phyloP scores from a whole-genome alignment of 345 rosid species.

The Salix purpurea region DNA sequence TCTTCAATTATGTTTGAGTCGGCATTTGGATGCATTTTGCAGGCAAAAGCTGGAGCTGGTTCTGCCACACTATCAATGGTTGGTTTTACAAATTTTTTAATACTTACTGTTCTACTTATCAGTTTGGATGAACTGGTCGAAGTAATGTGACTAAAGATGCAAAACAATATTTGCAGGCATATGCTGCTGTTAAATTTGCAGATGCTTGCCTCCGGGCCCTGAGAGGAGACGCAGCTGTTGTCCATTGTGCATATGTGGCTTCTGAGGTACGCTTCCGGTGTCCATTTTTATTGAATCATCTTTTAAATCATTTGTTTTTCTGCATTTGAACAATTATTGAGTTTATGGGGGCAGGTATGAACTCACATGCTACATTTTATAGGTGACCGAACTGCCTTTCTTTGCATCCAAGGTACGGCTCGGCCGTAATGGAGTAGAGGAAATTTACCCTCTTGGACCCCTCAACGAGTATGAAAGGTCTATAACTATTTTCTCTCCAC shows the following conservation, averaged over 20 bases:
- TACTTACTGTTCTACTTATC: neutral
- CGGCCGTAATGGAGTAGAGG: slow-evolving; percentile 72
- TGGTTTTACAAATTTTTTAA: slow-evolving; percentile 4
- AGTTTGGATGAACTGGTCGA: neutral
- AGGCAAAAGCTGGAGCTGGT: slow-evolving; percentile 99
- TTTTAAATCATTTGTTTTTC: neutral
- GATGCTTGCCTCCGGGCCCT: slow-evolving; percentile 82
- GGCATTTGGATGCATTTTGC: slow-evolving; percentile 17
- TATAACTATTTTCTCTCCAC: neutral
- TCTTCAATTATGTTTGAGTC: neutral
- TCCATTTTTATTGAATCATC: neutral
- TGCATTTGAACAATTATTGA: neutral
- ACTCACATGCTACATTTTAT: neutral
- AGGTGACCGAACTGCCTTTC: slow-evolving; percentile 98
- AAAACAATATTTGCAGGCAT: slow-evolving; percentile 54
- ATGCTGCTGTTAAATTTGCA: slow-evolving; percentile 96
- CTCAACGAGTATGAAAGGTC: slow-evolving; percentile 84
- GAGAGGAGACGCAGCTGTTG: slow-evolving; percentile 71
- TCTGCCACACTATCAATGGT: slow-evolving; percentile 98
- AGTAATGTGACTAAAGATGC: neutral
- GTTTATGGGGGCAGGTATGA: neutral
- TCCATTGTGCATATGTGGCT: slow-evolving; percentile 78
- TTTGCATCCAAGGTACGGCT: slow-evolving; percentile 84
- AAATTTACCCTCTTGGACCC: slow-evolving; percentile 73
- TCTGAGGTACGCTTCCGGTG: slow-evolving; percentile 46